Percentiles rank a stretch among this genome's conserved stretches.
Conservation (phyloP, 345 rosid genomes). For the Ricinus communis region DNA sequence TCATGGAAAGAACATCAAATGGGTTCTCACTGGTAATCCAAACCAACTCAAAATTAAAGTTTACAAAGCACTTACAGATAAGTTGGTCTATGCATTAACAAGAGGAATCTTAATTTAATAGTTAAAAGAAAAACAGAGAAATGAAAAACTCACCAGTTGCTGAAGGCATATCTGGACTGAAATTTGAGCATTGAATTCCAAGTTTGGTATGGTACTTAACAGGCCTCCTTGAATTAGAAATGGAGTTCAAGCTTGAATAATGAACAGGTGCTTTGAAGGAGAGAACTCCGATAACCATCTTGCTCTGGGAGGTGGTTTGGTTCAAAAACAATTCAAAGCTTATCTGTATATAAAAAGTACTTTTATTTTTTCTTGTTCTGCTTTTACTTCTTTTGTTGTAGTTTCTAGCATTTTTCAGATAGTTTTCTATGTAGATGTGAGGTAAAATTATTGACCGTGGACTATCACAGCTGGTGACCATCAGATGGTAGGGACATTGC, state of each 20-base stretch:
- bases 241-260: slow-evolving; percentile 16
- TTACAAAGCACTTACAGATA: no score
- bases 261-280: slow-evolving; percentile 22
- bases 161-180: slow-evolving; percentile 22
- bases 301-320: neutral
- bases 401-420: neutral
- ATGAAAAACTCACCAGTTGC: slow-evolving; percentile 23
- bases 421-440: neutral
- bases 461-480: no score
- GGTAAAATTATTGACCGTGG: neutral
- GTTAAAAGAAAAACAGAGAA: neutral
- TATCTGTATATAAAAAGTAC: no score
- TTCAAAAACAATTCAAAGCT: neutral
- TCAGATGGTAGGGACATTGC: no score
- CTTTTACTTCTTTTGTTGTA: no score
- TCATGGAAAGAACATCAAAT: no score
- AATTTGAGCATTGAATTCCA: slow-evolving; percentile 32
- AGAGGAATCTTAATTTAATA: no score
- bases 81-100: no score
- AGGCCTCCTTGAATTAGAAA: slow-evolving; percentile 14
- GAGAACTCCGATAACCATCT: slow-evolving; percentile 31
- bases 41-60: no score
- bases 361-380: no score
- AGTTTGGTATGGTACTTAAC: neutral
- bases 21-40: no score